phyloP scores from a whole-genome alignment of 805 yeast species.

The Hanseniaspora vineae region DNA sequence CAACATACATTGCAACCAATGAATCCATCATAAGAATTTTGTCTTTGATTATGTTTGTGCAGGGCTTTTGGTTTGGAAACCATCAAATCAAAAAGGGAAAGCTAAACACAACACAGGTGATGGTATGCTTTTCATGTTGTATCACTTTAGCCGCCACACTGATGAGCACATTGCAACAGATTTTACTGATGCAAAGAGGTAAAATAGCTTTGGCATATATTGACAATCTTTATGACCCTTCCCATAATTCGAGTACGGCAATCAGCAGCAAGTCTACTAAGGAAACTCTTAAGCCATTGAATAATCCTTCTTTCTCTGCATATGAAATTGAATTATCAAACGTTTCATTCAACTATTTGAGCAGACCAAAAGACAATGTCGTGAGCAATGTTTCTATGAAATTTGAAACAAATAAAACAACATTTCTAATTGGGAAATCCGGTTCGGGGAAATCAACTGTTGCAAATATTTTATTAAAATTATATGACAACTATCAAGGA shows the following conservation, averaged over 20 bases:
- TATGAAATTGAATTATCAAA: conserved; percentile 35
- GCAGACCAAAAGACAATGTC: conserved; percentile 35
- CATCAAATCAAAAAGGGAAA: conserved; percentile 41
- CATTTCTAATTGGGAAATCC: conserved; percentile 71
- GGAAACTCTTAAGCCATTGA: not conserved
- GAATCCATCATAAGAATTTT: conserved; percentile 42
- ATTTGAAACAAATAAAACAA: conserved; percentile 33
- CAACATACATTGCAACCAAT: conserved; percentile 32
- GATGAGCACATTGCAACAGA: conserved; percentile 39
- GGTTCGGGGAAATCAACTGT: conserved; percentile 93
- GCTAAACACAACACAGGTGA: conserved; percentile 45
- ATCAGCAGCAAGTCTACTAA: too few relatives aligned
- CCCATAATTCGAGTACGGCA: not conserved
- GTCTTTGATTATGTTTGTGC: conserved; percentile 67
- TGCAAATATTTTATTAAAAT: conserved; percentile 44
- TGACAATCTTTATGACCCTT: conserved; percentile 24
- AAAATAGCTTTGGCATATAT: conserved; percentile 50
- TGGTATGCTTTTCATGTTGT: conserved; percentile 79
- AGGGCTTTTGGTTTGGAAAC: conserved; percentile 87
- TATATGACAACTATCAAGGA: conserved; percentile 46
- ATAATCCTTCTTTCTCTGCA: not conserved
- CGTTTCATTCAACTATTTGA: conserved; percentile 52
- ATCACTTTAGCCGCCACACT: conserved; percentile 54
- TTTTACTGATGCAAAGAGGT: conserved; percentile 58
- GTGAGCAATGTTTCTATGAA: conserved; percentile 34